Base-by-base conservation (phyloP, 257 asterid species). In the Solanum rostratum region DNA sequence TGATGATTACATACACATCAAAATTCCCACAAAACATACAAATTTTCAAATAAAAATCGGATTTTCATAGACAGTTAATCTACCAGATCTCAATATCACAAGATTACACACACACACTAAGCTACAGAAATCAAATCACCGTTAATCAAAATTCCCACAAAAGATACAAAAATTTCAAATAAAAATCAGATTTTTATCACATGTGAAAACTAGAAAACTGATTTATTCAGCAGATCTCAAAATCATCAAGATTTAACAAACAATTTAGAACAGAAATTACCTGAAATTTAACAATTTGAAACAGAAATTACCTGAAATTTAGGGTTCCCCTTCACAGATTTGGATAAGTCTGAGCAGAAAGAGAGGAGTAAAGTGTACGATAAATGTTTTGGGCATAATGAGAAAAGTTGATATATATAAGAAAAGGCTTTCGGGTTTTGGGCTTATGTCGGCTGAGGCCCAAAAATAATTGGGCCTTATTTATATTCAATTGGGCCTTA, bases 331-430 rank as follows among this genome's bases (percentile, higher is more conserved):
- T 20, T 37, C 5, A 37, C 71, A 39, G 82, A 83, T 81, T 82
- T 87, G 86, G 88, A 90, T 53, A 83, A 88, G 91, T 76, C 87
- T 80, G 86, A 85, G 88, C 86, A 0, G 2, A 10, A 5, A 27
- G 41, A 6, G 22, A 57, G 27, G 22, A 33, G 39, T 5, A 4
- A 33, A 33, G 39, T 4, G 39, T 33, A 33, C 39, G 6, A 33
- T 4, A 33, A 33, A 33, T 1, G 0, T 4, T 33, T 4, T 4
- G 6, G 6, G 39, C 39, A 33, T 33, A 33, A 4, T 33, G 39
- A 5, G 39, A 33, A 4, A 33, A 33, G 39, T 33, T 33, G 39
- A 33, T 33, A 33, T 33, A 33, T 33, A 33, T 33, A 33, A 33
- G 39, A 33, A 33, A 33, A 33, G 39, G 39, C 39, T 57, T 57